phyloP scores from a whole-genome alignment of 495 filamentous ascomycete species.

The Platismatia glauca region DNA sequence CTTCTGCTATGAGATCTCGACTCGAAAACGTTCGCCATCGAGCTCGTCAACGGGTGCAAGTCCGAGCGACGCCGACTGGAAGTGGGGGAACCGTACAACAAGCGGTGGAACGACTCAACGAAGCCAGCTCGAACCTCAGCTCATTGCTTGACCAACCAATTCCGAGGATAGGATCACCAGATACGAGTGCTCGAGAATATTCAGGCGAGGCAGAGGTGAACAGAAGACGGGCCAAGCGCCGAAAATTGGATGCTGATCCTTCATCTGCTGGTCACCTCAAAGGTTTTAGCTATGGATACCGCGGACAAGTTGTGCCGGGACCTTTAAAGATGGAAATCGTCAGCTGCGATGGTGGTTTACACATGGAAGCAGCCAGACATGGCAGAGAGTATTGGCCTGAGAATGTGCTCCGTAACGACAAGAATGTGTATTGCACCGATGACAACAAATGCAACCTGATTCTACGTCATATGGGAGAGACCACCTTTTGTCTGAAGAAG shows the following conservation, averaged over 20 bases:
- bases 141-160: constrained; percentile 41
- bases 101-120: constrained; percentile 32
- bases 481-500: constrained; percentile 71
- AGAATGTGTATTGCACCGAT: constrained; percentile 82
- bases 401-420: constrained; percentile 75
- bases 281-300: constrained; percentile 67
- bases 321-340: constrained; percentile 74
- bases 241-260: constrained; percentile 62
- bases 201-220: constrained; percentile 32
- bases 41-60: constrained; percentile 7
- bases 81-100: constrained; percentile 22
- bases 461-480: constrained; percentile 65
- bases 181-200: constrained; percentile 33
- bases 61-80: constrained; percentile 21
- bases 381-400: constrained; percentile 56
- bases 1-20: constrained; percentile 21
- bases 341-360: constrained; percentile 82
- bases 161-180: constrained; percentile 32
- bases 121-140: constrained; percentile 36
- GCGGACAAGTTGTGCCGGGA: constrained; percentile 75
- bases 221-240: constrained; percentile 54
- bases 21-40: constrained; percentile 10
- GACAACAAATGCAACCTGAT: constrained; percentile 76
- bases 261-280: constrained; percentile 38
- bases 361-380: constrained; percentile 42